Evolutionary conservation across 176 grass and related monocot species (phyloP).

Genomic region (Saccharum spontaneum): DNA sequence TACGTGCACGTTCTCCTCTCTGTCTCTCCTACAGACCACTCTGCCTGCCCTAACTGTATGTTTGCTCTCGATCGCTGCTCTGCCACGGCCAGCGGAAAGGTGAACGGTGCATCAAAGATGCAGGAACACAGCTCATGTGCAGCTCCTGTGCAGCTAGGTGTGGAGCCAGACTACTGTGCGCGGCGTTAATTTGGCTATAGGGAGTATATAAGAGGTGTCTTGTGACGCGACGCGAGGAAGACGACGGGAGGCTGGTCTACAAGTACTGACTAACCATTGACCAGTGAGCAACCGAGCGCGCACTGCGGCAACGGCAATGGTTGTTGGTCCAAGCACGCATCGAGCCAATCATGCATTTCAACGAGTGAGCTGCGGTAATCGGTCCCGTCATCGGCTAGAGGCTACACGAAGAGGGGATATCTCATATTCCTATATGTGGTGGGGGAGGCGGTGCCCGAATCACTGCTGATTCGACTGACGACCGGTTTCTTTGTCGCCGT

Average conservation of each 20-base stretch:
- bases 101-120: background rate
- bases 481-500: background rate
- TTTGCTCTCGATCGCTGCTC: background rate
- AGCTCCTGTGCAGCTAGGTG: background rate
- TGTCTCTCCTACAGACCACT: background rate
- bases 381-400: background rate
- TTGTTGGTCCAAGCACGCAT: constrained; percentile 39
- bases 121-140: background rate
- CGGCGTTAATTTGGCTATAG: background rate
- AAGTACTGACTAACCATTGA: background rate
- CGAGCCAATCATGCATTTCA: background rate
- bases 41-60: background rate
- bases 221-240: background rate
- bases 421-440: background rate
- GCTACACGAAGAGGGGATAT: too few relatives aligned
- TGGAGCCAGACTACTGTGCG: background rate
- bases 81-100: background rate
- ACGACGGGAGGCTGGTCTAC: background rate
- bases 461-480: background rate
- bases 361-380: background rate
- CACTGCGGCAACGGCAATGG: background rate
- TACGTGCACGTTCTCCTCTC: background rate
- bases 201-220: background rate
- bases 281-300: background rate
- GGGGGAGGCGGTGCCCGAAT: background rate